Percentiles rank a stretch among this genome's conserved stretches.
Evolutionary conservation across 106 monocot species (phyloP).

Genomic region (Phalaenopsis aphrodite): DNA sequence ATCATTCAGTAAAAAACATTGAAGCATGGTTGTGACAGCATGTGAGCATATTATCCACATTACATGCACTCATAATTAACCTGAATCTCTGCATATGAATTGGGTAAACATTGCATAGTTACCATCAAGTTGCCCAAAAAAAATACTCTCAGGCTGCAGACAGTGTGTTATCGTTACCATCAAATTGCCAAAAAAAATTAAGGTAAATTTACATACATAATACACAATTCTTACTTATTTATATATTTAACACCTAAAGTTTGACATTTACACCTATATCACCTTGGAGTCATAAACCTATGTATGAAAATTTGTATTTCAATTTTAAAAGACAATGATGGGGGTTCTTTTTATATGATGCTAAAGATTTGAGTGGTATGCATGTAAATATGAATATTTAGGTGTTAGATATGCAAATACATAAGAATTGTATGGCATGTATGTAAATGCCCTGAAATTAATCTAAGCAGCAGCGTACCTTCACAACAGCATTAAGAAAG

Average conservation of each 20-base stretch:
- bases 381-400: no score
- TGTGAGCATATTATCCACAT: neutral
- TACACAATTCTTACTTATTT: no score
- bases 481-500: constrained; percentile 95
- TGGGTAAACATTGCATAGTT: neutral
- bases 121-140: neutral
- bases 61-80: neutral
- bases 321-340: no score
- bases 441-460: no score
- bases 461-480: constrained; percentile 34
- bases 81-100: neutral
- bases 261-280: no score
- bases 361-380: no score
- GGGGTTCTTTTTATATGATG: no score
- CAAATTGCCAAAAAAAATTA: neutral
- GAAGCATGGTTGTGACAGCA: neutral
- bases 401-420: no score
- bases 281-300: no score
- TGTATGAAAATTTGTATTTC: no score
- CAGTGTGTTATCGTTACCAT: neutral
- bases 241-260: no score
- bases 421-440: no score
- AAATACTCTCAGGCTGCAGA: neutral
- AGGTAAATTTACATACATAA: neutral
- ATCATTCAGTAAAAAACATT: neutral